These are phyloP conservation scores for Sarocladium kiliense DNA, from an alignment of 2,329 filamentous ascomycete species.

Conservation along the genomic window DNA sequence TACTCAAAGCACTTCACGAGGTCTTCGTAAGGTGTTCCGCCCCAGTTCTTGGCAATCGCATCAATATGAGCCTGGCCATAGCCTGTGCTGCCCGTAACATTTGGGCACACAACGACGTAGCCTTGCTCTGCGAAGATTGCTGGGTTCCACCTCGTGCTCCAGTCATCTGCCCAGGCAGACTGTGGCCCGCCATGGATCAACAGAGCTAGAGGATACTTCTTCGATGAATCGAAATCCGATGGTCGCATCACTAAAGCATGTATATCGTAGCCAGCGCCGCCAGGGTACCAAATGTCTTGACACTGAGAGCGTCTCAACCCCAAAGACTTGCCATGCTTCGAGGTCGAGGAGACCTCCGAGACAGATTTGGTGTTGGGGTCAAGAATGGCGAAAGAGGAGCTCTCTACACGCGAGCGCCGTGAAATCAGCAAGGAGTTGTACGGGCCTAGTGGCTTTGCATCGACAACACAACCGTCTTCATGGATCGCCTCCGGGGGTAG, in stretches of 20 bases:
- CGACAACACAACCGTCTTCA: constrained; percentile 47
- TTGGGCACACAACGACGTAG: constrained; percentile 76
- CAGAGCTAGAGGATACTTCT: constrained; percentile 75
- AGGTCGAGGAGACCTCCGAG: constrained; percentile 55
- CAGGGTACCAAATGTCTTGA: constrained; percentile 64
- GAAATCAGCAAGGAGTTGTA: constrained; percentile 54
- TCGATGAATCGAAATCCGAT: constrained; percentile 59
- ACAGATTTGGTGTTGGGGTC: constrained; percentile 35
- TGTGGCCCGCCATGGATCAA: constrained; percentile 82
- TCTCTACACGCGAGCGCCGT: constrained; percentile 66
- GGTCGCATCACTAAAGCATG: constrained; percentile 65
- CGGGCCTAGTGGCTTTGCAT: constrained; percentile 47
- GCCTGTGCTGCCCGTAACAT: constrained; percentile 77
- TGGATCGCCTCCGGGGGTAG: constrained; percentile 43
- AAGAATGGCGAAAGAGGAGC: constrained; percentile 61
- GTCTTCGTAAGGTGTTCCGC: constrained; percentile 77
- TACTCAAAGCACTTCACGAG: constrained; percentile 74
- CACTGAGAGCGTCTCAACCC: constrained; percentile 60
- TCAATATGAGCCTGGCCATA: constrained; percentile 76
- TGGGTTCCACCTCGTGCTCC: constrained; percentile 82
- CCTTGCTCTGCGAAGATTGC: constrained; percentile 84
- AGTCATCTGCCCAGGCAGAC: constrained; percentile 67
- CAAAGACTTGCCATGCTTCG: constrained; percentile 60
- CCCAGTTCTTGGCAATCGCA: constrained; percentile 77
- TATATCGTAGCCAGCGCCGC: constrained; percentile 58